Percentiles rank a stretch among this genome's conserved stretches.
Conservation (phyloP, 106 monocot genomes). For the Phalaenopsis equestris region DNA sequence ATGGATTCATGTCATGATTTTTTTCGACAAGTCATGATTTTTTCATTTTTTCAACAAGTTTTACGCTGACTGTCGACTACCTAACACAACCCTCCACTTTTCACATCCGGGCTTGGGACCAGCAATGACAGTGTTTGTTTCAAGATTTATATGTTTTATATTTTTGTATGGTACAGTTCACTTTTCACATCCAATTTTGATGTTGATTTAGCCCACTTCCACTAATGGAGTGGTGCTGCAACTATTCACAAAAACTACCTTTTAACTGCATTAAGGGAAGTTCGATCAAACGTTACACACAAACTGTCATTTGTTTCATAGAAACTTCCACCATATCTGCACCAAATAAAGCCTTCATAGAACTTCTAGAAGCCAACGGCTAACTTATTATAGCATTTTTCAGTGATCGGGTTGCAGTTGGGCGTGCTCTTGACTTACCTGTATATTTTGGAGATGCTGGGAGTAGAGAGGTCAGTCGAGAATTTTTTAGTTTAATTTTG, state of each 20-base stretch:
- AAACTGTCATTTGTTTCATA: neutral
- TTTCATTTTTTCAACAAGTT: no score
- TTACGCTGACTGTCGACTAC: no score
- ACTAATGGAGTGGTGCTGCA: neutral
- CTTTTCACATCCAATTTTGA: neutral
- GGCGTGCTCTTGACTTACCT: constrained; percentile 92
- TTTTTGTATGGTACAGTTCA: neutral
- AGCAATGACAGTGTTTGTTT: no score
- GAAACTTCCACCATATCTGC: neutral
- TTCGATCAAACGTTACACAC: neutral
- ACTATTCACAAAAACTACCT: neutral
- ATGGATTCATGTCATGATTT: no score
- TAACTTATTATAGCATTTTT: neutral
- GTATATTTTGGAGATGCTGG: constrained; percentile 98
- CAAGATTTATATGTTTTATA: neutral
- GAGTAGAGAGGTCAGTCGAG: constrained; percentile 69
- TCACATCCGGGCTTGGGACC: no score
- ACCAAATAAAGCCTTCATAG: neutral
- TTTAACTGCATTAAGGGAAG: neutral
- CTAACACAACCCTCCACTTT: no score
- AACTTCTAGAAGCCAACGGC: no score
- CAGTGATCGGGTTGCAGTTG: constrained; percentile 88
- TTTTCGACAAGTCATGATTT: no score
- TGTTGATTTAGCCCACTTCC: neutral
- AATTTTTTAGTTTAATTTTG: constrained; percentile 1